Evolutionary conservation across 2,329 filamentous ascomycete species (phyloP).

Genomic region (Ophiostoma angusticollis): DNA sequence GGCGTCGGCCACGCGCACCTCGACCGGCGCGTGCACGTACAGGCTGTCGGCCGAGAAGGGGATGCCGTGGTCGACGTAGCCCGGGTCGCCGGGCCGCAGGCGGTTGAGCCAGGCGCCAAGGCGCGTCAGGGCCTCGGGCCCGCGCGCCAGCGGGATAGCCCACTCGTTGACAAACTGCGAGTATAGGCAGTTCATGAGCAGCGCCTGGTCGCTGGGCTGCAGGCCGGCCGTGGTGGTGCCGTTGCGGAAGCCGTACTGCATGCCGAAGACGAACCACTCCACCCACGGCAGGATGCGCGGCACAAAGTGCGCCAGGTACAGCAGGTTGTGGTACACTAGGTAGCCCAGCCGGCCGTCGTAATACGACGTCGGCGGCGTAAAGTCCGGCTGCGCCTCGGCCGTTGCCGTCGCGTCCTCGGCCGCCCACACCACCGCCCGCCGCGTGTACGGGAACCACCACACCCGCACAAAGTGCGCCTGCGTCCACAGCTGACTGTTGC

Average conservation of each 20-base stretch:
- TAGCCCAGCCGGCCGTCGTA: slow-evolving; percentile 76
- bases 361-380: slow-evolving; percentile 52
- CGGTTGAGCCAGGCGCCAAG: slow-evolving; percentile 77
- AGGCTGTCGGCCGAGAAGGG: slow-evolving; percentile 56
- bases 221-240: slow-evolving; percentile 56
- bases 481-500: slow-evolving; percentile 57
- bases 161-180: slow-evolving; percentile 99
- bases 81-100: slow-evolving; percentile 39
- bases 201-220: slow-evolving; percentile 64
- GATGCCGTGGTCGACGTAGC: slow-evolving; percentile 48
- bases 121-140: slow-evolving; percentile 73
- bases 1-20: slow-evolving; percentile 63
- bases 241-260: slow-evolving; percentile 78
- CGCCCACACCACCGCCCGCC: slow-evolving; percentile 77
- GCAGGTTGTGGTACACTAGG: slow-evolving; percentile 81
- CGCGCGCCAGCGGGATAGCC: slow-evolving; percentile 76
- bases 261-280: slow-evolving; percentile 93
- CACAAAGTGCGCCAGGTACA: slow-evolving; percentile 65
- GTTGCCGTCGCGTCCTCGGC: slow-evolving; percentile 64
- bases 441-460: slow-evolving; percentile 95
- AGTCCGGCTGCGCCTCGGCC: slow-evolving; percentile 20
- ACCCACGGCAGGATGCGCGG: slow-evolving; percentile 75
- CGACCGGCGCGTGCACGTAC: slow-evolving; percentile 66
- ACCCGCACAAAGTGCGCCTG: slow-evolving; percentile 80
- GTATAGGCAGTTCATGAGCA: slow-evolving; percentile 95